Percentiles rank a stretch among this genome's conserved stretches.
phyloP scores from a whole-genome alignment of 179 eudicot species.

The Spinacia oleracea region DNA sequence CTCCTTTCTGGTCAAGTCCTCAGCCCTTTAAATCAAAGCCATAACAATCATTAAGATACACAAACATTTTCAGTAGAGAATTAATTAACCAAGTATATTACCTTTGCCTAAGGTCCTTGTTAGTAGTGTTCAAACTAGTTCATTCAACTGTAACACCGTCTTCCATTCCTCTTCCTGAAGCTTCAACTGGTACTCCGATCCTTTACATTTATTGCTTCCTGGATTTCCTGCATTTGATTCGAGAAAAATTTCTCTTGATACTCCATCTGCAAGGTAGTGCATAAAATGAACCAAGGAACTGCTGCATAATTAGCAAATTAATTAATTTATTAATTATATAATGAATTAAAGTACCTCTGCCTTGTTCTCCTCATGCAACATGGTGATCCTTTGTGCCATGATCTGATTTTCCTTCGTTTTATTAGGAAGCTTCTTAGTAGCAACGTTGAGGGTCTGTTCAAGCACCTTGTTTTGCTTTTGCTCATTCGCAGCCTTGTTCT shows the following conservation, averaged over 20 bases:
- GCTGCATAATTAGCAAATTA: background rate
- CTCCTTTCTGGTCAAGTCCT: constrained; percentile 39
- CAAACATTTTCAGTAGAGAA: background rate
- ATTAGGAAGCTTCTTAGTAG: constrained; percentile 51
- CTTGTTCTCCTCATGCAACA: constrained; percentile 54
- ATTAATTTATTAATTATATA: background rate
- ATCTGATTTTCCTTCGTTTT: constrained; percentile 48
- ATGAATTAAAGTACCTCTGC: constrained; percentile 58
- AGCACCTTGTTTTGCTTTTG: constrained; percentile 50
- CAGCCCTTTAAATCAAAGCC: constrained; percentile 35
- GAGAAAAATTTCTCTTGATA: constrained; percentile 60
- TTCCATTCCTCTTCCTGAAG: constrained; percentile 53
- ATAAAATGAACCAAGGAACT: background rate
- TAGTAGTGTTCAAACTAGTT: constrained; percentile 8
- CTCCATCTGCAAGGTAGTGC: constrained; percentile 58
- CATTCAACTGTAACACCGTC: constrained; percentile 40
- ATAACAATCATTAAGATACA: background rate
- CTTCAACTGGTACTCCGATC: constrained; percentile 60
- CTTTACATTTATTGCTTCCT: constrained; percentile 50
- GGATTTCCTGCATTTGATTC: constrained; percentile 55
- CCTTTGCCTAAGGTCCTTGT: constrained; percentile 44
- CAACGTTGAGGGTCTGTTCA: constrained; percentile 45
- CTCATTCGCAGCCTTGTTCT: constrained; percentile 53
- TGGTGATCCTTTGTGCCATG: constrained; percentile 53
- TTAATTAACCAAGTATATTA: constrained; percentile 12